Percentiles rank a stretch among this genome's conserved stretches.
Conservation (phyloP, 2,329 filamentous ascomycete species). For the Microdochium nivale region DNA sequence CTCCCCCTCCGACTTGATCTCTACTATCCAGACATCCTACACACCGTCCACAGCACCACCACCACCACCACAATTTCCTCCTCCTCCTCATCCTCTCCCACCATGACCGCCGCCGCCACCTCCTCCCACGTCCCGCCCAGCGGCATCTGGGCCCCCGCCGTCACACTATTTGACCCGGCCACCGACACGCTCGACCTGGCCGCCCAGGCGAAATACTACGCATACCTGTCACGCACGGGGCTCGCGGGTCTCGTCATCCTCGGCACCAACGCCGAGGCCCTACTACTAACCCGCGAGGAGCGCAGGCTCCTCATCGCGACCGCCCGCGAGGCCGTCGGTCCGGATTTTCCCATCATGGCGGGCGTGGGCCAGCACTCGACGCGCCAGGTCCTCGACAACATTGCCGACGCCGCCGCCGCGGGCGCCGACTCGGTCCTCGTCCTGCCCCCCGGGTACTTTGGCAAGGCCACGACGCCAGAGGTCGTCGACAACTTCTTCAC, state of each 20-base stretch:
- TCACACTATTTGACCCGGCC: conserved; percentile 42
- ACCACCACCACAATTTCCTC: too few species aligned
- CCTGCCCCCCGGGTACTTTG: conserved; percentile 57
- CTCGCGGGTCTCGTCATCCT: conserved; percentile 22
- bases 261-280: conserved; percentile 26
- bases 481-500: conserved; percentile 52
- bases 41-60: background rate
- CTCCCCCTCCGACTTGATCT: background rate
- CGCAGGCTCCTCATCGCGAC: conserved; percentile 44
- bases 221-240: conserved; percentile 32
- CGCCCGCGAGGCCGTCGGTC: conserved; percentile 44
- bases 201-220: conserved; percentile 38
- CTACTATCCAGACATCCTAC: background rate
- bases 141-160: conserved; percentile 38
- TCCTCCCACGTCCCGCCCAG: conserved; percentile 19
- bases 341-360: conserved; percentile 49
- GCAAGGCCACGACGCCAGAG: conserved; percentile 47
- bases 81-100: background rate
- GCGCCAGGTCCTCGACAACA: conserved; percentile 51
- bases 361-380: conserved; percentile 58
- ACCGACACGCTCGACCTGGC: conserved; percentile 36
- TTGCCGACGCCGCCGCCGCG: conserved; percentile 47
- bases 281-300: conserved; percentile 48
- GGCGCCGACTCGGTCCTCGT: conserved; percentile 55
- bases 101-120: conserved; percentile 10